phyloP scores from a whole-genome alignment of 108 stramenopile genomes.

The Skeletonema marinoi region DNA sequence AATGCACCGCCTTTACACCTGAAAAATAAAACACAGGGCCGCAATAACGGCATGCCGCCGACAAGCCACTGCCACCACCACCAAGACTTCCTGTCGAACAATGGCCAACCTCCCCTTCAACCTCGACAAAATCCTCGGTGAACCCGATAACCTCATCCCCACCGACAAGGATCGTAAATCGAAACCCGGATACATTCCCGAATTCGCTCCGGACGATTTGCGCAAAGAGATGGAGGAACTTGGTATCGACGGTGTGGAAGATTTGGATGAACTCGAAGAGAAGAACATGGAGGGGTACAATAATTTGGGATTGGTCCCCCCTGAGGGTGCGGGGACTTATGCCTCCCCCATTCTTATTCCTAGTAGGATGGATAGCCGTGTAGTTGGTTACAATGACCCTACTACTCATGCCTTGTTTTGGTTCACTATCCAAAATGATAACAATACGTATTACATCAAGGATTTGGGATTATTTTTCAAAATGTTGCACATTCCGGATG shows the following conservation, averaged over 20 bases:
- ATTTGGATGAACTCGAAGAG: constrained; percentile 86
- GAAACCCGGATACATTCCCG: constrained; percentile 68
- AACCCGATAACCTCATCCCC: constrained; percentile 86
- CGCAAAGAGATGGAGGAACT: constrained; percentile 89
- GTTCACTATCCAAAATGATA: constrained; percentile 93
- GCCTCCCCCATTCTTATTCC: constrained; percentile 89
- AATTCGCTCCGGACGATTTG: constrained; percentile 61
- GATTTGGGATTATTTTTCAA: constrained; percentile 92
- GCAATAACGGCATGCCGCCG: constrained; percentile 19
- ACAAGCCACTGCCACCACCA: not conserved
- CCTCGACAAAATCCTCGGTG: constrained; percentile 81
- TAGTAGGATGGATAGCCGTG: constrained; percentile 68
- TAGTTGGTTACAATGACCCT: constrained; percentile 90
- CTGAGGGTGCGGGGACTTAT: constrained; percentile 85
- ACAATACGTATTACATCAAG: constrained; percentile 91
- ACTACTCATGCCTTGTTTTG: constrained; percentile 89
- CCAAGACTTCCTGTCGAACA: constrained; percentile 14
- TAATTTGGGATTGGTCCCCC: constrained; percentile 86
- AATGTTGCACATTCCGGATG: constrained; percentile 89
- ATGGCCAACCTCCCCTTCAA: constrained; percentile 78
- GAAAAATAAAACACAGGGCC: not conserved
- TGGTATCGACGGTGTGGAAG: constrained; percentile 82
- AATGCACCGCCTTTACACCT: not conserved
- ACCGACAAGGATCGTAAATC: constrained; percentile 75
- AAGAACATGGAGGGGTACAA: constrained; percentile 88